phyloP scores from a whole-genome alignment of 352 stramenopile species.

The Phytophthora vignae region DNA sequence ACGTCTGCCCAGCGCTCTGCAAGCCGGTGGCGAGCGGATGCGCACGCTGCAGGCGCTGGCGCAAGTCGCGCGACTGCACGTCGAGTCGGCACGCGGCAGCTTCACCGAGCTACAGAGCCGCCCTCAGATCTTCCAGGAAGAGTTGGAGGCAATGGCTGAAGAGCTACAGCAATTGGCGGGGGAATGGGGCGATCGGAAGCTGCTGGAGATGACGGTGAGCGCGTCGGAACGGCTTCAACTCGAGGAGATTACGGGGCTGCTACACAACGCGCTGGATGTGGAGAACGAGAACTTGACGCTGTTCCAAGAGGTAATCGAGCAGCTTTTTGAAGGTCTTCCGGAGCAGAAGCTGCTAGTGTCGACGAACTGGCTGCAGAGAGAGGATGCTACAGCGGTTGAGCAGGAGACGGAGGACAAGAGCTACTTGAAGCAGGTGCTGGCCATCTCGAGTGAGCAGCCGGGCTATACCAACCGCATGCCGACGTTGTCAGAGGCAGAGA shows the following conservation, averaged over 20 bases:
- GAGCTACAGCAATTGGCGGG: slow-evolving; percentile 39
- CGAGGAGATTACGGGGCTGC: slow-evolving; percentile 47
- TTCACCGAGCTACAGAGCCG: slow-evolving; percentile 27
- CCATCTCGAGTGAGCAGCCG: slow-evolving; percentile 14
- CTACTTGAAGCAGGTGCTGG: slow-evolving; percentile 55
- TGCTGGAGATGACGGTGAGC: slow-evolving; percentile 21
- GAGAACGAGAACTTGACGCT: slow-evolving; percentile 47
- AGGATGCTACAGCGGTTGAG: not conserved
- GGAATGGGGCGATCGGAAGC: slow-evolving; percentile 41
- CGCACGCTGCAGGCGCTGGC: slow-evolving; percentile 45
- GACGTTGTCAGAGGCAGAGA: slow-evolving; percentile 57
- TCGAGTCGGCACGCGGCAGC: slow-evolving; percentile 36
- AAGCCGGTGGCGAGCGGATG: slow-evolving; percentile 14
- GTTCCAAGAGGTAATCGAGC: slow-evolving; percentile 69
- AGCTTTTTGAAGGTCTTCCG: slow-evolving; percentile 52
- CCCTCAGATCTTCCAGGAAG: slow-evolving; percentile 9
- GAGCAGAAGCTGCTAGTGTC: slow-evolving; percentile 49
- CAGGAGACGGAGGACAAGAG: slow-evolving; percentile 7
- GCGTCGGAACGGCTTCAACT: slow-evolving; percentile 32
- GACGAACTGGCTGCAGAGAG: slow-evolving; percentile 49
- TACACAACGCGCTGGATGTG: slow-evolving; percentile 47
- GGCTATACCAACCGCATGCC: slow-evolving; percentile 19
- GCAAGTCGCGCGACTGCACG: slow-evolving; percentile 49
- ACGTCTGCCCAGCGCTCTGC: slow-evolving; percentile 8
- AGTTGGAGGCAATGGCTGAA: slow-evolving; percentile 9